Percentiles rank a stretch among this genome's conserved stretches.
phyloP scores from a whole-genome alignment of 2,329 filamentous ascomycete species.

The Colletotrichum lentis region DNA sequence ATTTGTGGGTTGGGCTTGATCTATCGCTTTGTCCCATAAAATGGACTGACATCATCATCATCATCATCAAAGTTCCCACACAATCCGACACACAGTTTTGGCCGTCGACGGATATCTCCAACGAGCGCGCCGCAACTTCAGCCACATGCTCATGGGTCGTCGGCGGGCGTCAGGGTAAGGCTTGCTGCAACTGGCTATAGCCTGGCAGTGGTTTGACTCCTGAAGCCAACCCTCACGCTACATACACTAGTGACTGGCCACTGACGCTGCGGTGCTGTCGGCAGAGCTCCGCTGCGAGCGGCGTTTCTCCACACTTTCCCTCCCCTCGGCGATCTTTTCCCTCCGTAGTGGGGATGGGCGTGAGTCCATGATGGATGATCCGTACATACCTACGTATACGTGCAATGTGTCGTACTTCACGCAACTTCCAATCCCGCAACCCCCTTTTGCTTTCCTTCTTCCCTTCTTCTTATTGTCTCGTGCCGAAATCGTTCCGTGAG shows the following conservation, averaged over 20 bases:
- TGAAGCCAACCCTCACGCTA: not conserved
- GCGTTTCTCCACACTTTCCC: slow-evolving; percentile 14
- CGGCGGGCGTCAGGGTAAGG: not conserved
- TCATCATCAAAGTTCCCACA: slow-evolving; percentile 10
- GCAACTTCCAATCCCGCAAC: slow-evolving; percentile 9
- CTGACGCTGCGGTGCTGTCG: slow-evolving; percentile 20
- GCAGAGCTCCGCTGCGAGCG: slow-evolving; percentile 11
- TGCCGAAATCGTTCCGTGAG: not conserved
- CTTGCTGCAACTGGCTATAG: not conserved
- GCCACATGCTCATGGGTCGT: not conserved
- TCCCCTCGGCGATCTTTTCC: slow-evolving; percentile 21
- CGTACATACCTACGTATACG: slow-evolving; percentile 12
- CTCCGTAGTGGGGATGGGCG: not conserved
- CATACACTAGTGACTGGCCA: not conserved
- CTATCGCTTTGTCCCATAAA: too few species aligned
- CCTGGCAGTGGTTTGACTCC: not conserved
- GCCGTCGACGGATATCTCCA: not conserved
- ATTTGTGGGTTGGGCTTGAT: too few species aligned
- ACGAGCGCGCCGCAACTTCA: not conserved
- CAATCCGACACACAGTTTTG: slow-evolving; percentile 11
- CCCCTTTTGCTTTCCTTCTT: too few species aligned
- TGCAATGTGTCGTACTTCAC: not conserved
- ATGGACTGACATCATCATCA: not conserved
- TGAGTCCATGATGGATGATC: slow-evolving; percentile 19
- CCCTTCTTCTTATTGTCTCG: not conserved